Conservation (phyloP, 352 stramenopile species). For the Phytopythium delawarense region DNA sequence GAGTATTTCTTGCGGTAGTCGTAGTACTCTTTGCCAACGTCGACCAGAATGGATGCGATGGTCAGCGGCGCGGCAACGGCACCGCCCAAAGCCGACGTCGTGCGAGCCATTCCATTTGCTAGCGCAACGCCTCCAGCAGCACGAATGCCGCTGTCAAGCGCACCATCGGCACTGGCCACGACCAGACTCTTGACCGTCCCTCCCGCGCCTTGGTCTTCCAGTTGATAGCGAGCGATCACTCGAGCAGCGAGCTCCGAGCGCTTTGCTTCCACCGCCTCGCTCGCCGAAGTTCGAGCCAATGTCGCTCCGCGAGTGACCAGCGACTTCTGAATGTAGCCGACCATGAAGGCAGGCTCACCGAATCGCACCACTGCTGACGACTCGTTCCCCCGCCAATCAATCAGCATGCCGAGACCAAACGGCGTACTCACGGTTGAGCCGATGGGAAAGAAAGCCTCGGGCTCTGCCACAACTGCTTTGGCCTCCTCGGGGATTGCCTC, state of each 20-base stretch:
- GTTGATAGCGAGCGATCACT: slow-evolving; percentile 45
- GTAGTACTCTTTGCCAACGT: slow-evolving; percentile 83
- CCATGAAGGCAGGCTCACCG: slow-evolving; percentile 9
- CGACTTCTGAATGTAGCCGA: slow-evolving; percentile 64
- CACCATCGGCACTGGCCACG: slow-evolving; percentile 53
- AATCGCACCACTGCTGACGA: slow-evolving; percentile 49
- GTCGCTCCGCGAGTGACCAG: slow-evolving; percentile 48
- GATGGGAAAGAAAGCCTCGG: slow-evolving; percentile 31
- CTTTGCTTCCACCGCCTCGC: slow-evolving; percentile 34
- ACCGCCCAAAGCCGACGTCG: slow-evolving; percentile 37
- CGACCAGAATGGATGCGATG: slow-evolving; percentile 81
- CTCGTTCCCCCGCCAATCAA: slow-evolving; percentile 32
- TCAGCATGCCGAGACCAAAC: slow-evolving; percentile 56
- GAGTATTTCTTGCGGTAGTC: slow-evolving; percentile 70
- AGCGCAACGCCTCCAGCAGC: slow-evolving; percentile 64
- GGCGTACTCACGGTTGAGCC: slow-evolving; percentile 56
- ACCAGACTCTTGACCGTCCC: slow-evolving; percentile 41
- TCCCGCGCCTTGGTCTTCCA: slow-evolving; percentile 28
- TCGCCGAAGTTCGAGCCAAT: slow-evolving; percentile 23
- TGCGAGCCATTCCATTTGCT: slow-evolving; percentile 56
- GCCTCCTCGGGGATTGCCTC: not conserved
- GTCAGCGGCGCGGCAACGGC: slow-evolving; percentile 61
- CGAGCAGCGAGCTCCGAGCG: slow-evolving; percentile 41
- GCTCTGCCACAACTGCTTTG: not conserved
- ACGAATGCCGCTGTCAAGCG: slow-evolving; percentile 69